These are phyloP conservation scores for Pseudopyrenochaeta lycopersici DNA, from an alignment of 2,329 filamentous ascomycete genomes.

Conservation along the genomic window DNA sequence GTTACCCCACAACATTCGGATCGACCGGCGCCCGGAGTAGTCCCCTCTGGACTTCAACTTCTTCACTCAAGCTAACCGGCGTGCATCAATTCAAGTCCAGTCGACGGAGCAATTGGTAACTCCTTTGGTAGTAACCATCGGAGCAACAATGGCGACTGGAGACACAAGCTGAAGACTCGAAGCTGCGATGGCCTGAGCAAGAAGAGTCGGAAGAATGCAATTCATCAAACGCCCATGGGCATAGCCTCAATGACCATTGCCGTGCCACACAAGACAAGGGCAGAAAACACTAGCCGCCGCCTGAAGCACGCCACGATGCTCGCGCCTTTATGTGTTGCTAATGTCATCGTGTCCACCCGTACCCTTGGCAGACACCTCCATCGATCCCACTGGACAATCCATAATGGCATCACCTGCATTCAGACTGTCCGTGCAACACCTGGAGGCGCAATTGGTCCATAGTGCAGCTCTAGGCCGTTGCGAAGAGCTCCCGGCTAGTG, in stretches of 20 bases:
- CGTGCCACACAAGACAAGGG: conserved; percentile 12
- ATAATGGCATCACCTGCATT: conserved; percentile 20
- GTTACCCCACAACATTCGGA: conserved; percentile 40
- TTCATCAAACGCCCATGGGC: not conserved
- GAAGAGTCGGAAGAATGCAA: conserved; percentile 3
- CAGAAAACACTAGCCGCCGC: conserved; percentile 24
- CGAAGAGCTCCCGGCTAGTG: conserved; percentile 14
- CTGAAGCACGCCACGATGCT: conserved; percentile 22
- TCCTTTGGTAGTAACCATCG: not conserved
- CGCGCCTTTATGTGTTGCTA: conserved; percentile 17
- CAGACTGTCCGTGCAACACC: conserved; percentile 21
- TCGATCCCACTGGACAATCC: conserved; percentile 24
- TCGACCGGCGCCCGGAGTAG: conserved; percentile 26
- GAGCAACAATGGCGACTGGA: not conserved
- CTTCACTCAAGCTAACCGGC: conserved; percentile 5
- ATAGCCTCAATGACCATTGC: conserved; percentile 23
- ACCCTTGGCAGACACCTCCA: conserved; percentile 24
- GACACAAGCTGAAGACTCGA: not conserved
- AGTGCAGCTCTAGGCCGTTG: conserved; percentile 4
- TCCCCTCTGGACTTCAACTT: conserved; percentile 27
- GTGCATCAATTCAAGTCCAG: not conserved
- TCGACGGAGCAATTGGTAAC: not conserved
- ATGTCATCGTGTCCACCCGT: conserved; percentile 23
- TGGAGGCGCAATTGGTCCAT: conserved; percentile 22
- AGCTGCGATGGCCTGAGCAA: not conserved